Evolutionary conservation across 805 yeast species (phyloP).

Genomic region (Kodamaea sagamina): DNA sequence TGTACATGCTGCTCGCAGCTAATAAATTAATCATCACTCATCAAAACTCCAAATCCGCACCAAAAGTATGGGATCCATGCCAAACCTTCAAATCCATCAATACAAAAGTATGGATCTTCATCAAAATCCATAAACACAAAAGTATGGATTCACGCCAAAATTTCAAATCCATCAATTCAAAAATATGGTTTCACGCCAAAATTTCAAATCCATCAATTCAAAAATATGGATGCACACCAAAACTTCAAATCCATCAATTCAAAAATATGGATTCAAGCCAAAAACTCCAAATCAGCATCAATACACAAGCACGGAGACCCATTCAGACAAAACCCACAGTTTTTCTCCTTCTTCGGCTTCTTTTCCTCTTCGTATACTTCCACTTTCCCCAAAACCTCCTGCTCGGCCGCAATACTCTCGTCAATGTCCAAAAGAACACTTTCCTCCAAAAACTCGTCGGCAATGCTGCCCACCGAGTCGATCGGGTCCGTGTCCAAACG

Average conservation of each 20-base stretch:
- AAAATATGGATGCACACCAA: too few species aligned
- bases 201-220: too few species aligned
- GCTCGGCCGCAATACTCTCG: conserved; percentile 9
- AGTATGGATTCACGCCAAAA: too few species aligned
- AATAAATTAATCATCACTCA: conserved; percentile 5
- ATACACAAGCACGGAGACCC: conserved; percentile 45
- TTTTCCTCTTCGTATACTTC: conserved; percentile 17
- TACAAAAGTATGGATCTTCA: too few species aligned
- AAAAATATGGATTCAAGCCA: too few species aligned
- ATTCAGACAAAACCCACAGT: conserved; percentile 40
- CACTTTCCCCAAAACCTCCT: conserved; percentile 15
- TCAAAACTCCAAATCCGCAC: conserved; percentile 30
- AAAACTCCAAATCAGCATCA: conserved; percentile 33
- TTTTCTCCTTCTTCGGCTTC: conserved; percentile 15
- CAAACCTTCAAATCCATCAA: too few species aligned
- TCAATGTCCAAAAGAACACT: conserved; percentile 5
- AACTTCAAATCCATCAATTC: too few species aligned
- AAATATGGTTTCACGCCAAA: too few species aligned
- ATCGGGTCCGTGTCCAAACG: conserved; percentile 7
- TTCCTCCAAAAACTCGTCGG: conserved; percentile 11
- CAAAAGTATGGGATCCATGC: too few species aligned
- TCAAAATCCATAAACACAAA: too few species aligned
- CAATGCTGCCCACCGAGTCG: conserved; percentile 8
- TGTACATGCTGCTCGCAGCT: conserved; percentile 7
- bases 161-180: too few species aligned